Evolutionary conservation across 257 asterid genomes (phyloP), one percentile per base, ranked within the genome.

Genomic region (Scutellaria minor): DNA sequence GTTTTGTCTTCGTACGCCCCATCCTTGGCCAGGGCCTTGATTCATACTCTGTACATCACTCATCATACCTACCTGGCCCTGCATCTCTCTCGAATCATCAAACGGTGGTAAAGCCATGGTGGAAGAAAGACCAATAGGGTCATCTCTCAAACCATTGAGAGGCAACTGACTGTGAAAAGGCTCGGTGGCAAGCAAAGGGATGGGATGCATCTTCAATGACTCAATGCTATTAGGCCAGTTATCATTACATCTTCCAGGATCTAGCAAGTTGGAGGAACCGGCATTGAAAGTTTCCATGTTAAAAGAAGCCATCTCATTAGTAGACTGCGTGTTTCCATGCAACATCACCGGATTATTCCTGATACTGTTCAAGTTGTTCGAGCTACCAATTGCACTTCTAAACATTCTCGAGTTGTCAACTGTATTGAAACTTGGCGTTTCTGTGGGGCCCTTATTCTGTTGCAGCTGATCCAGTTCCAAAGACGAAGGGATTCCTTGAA

Each of bases 401-500:
- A 87, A 78, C 73, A 82, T 74, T 65, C 83, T 78, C 0, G 89
- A 83, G 63, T 79, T 83, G 54, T 83, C 85, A 22, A 86, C 48
- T 15, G 70, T 77, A 68, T 71, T 83, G 70, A 80, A 83, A 60
- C 40, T 78, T 12, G 82, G 68, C 44, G 76, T 52, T 56, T 12
- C 76, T 6, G 76, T 6, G 27, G 50, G 4, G 37, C 78, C 50
- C 68, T 75, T 84, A 40, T 64, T 78, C 72, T 77, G 91, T 37
- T 86, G 92, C 77, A 87, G 66, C 66, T 83, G 90, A 79, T 87
- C 87, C 68, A 86, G 80, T 63, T 86, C 91, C 74, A 85, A 50
- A 15, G 94, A 78, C 0, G 92, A 73, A 7, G 85, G 85, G 66
- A 76, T 80, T 35, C 90, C 96, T 64, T 81, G 96, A 79, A 84